These are phyloP conservation scores for Aphanomyces cochlioides DNA, from an alignment of 352 stramenopile genomes.

Conservation along the genomic window DNA sequence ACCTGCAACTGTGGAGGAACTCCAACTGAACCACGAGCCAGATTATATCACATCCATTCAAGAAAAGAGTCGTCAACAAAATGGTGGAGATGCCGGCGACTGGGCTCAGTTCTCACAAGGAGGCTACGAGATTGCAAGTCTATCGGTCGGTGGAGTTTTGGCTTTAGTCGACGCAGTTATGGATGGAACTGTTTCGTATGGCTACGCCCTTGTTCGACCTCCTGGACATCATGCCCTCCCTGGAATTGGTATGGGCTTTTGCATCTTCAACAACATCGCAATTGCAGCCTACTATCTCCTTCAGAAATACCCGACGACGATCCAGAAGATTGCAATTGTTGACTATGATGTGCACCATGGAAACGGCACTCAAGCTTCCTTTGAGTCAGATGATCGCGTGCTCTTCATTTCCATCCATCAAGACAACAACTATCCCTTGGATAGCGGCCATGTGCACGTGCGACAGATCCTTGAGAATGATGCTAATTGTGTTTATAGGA, in stretches of 20 bases:
- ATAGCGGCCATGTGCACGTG: conserved; percentile 43
- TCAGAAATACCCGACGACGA: conserved; percentile 51
- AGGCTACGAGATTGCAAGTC: conserved; percentile 63
- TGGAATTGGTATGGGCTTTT: conserved; percentile 64
- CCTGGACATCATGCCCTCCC: conserved; percentile 66
- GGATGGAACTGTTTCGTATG: conserved; percentile 38
- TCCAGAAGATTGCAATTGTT: conserved; percentile 90
- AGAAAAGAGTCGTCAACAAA: conserved; percentile 43
- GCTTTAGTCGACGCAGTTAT: conserved; percentile 58
- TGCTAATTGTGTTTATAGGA: conserved; percentile 33
- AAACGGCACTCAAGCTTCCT: conserved; percentile 93
- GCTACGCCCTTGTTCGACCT: conserved; percentile 63
- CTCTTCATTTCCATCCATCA: conserved; percentile 80
- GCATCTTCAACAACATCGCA: conserved; percentile 67
- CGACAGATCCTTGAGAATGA: not conserved
- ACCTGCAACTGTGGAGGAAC: conserved; percentile 43
- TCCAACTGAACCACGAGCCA: conserved; percentile 55
- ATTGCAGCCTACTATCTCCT: conserved; percentile 54
- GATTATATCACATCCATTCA: conserved; percentile 55
- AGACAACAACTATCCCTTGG: conserved; percentile 73
- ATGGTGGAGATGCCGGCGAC: conserved; percentile 68
- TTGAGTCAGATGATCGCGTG: conserved; percentile 68
- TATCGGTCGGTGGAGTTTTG: conserved; percentile 67
- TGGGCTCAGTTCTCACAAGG: conserved; percentile 69
- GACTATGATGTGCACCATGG: conserved; percentile 96